Conservation (phyloP, 345 rosid species). For the Rhodamnia rubescens region DNA sequence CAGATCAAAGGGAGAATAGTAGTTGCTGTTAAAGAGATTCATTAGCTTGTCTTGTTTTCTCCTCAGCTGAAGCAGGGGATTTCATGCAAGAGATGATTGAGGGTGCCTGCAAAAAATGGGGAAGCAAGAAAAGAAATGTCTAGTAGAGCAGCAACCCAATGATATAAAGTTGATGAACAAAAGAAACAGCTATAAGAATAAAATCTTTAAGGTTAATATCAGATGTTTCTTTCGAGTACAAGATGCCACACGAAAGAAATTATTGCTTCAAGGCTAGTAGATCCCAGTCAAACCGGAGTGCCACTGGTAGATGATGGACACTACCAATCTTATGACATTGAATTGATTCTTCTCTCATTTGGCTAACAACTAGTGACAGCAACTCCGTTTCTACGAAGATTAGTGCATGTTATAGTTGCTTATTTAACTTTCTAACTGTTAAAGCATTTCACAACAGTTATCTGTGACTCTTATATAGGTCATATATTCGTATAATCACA, state of each 20-base stretch:
- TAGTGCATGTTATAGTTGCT: neutral
- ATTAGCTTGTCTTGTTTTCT: conserved; percentile 18
- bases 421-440: neutral
- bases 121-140: neutral
- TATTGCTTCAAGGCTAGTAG: neutral
- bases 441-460: neutral
- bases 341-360: neutral
- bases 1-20: neutral
- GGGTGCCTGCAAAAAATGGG: conserved; percentile 25
- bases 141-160: neutral
- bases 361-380: neutral
- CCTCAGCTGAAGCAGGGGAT: conserved; percentile 32
- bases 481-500: neutral
- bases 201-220: neutral
- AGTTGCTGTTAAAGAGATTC: conserved; percentile 39
- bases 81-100: conserved; percentile 27
- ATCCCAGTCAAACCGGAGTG: neutral
- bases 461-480: neutral
- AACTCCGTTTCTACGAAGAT: neutral
- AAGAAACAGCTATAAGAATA: neutral
- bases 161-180: neutral
- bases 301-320: neutral
- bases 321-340: neutral
- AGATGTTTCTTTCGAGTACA: neutral
- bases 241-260: neutral